Base-by-base conservation (phyloP, 371 early-diverging fungal species). In the Lichtheimia hyalospora region DNA sequence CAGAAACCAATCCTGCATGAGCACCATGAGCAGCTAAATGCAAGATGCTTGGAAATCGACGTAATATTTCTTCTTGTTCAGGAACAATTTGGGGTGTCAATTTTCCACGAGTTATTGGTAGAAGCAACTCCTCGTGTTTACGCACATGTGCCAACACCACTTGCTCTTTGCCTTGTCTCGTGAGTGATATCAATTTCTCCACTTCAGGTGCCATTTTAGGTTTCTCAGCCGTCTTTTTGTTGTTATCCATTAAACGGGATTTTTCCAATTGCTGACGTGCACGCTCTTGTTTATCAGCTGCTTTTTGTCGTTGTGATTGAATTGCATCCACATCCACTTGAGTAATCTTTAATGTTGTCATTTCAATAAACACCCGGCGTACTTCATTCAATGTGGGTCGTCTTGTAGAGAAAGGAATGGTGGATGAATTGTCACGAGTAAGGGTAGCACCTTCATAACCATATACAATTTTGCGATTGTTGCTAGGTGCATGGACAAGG, bases 321-420 rank as follows among this genome's bases (percentile, higher is more conserved):
- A 77, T 24, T 0, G 74, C 70, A 3, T 71, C 58, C 49, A 67
- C 68, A 46, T 81, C 83, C 16, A 82, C 42, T 27, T 78, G 70
- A 4, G 79, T 69, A 1, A 83, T 62, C 52, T 87, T 81, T 14
- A 89, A 67, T 8, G 83, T 83, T 0, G 76, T 74, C 6, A 92
- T 57, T 51, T 81, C 81, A 0, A 64, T 21, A 42, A 66, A 77
- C 0, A 77, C 78, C 16, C 89, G 74, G 41, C 71, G 72, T n/a
- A 89, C 52, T 63, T 90, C 91, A 21, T 71, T 70, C 6, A 88
- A 65, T 3, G 89, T 81, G 1, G 96, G 96, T 8, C 96, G 79
- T 15, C 83, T 70, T 3, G 93, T 93, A 5, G 87, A 78, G 63
- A 90, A 88, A 0, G 96, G 96, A 52, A 93, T 80, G 3, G 83